These are phyloP conservation scores for Penicillium concentricum DNA, from an alignment of 2,329 filamentous ascomycete genomes.

Conservation along the genomic window DNA sequence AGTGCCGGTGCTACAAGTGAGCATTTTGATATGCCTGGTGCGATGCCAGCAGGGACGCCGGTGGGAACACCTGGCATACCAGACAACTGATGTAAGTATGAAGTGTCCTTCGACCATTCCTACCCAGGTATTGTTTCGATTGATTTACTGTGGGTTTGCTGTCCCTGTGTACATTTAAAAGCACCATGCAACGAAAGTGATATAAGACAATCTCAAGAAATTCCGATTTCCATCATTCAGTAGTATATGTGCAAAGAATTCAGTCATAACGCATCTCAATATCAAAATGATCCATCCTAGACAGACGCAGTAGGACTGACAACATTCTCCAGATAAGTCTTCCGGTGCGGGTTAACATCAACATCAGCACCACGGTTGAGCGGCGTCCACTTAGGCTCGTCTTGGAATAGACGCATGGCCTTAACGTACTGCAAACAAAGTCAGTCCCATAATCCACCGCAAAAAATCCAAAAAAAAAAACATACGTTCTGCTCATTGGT, in stretches of 20 bases:
- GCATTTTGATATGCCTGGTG: conserved; percentile 41
- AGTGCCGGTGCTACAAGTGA: conserved; percentile 31
- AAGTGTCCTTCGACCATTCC: neutral
- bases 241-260: conserved; percentile 3
- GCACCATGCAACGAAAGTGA: neutral
- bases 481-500: conserved; percentile 87
- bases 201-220: neutral
- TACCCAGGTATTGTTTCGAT: neutral
- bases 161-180: neutral
- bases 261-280: conserved; percentile 11
- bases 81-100: neutral
- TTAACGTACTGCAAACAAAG: conserved; percentile 72
- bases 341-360: conserved; percentile 73
- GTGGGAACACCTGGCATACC: conserved; percentile 4
- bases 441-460: conserved; percentile 7
- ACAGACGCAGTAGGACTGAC: conserved; percentile 26
- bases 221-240: neutral
- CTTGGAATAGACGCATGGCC: conserved; percentile 95
- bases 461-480: conserved; percentile 26
- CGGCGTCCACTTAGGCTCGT: conserved; percentile 97
- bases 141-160: neutral
- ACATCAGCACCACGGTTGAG: conserved; percentile 77
- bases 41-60: conserved; percentile 28
- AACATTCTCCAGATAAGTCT: conserved; percentile 65
- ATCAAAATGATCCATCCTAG: conserved; percentile 10